Evolutionary conservation across 1,284 basidiomycete genomes (phyloP), one percentile per base, ranked within the genome.

Genomic region (Marasmius oreades): DNA sequence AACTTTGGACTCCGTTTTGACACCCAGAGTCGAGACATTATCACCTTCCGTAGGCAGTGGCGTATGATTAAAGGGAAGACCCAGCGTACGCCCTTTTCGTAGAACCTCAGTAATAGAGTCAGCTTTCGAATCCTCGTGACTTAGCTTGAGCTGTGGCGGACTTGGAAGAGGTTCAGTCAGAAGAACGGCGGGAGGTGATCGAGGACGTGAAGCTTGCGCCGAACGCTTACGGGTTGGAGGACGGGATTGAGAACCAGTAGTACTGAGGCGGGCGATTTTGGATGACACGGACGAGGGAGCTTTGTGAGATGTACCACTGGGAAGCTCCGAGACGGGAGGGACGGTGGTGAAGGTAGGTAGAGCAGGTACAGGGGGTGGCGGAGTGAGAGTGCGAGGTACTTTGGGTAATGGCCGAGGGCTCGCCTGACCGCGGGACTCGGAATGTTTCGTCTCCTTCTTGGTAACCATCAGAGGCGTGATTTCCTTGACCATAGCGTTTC

Each of bases 351-450:
- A n/a, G 3, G 39, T n/a, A 14, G 39, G 39, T 7, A 42, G 39
- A 14, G 39, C 7, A 7, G 39, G 39, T 42, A 42, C 39, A 2
- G 39, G n/a, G 33, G 56, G 39, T 7, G 56, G 56, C 1, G 56
- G 46, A 14, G 57, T 52, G 16, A 43, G 51, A 31, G n/a, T 20
- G 10, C 57, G 53, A 39, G 57, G 57, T 23, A 58, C 33, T 46
- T 51, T 55, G 24, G 57, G 57, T 26, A 58, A 37, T 12, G 57
- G 57, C 24, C 57, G 47, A 4, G 55, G 51, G n/a, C 50, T 44
- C 23, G 28, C 43, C 24, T 51, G 53, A 10, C 55, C 33, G 26
- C 22, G 28, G 3, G 28, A 23, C 18, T 1, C 31, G n/a, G 18
- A 14, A 2, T 23, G 11, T 10, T 8, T 36, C 7, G 20, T 5